phyloP scores from a whole-genome alignment of 1,284 basidiomycete genomes.

The Cutaneotrichosporon arboriforme region DNA sequence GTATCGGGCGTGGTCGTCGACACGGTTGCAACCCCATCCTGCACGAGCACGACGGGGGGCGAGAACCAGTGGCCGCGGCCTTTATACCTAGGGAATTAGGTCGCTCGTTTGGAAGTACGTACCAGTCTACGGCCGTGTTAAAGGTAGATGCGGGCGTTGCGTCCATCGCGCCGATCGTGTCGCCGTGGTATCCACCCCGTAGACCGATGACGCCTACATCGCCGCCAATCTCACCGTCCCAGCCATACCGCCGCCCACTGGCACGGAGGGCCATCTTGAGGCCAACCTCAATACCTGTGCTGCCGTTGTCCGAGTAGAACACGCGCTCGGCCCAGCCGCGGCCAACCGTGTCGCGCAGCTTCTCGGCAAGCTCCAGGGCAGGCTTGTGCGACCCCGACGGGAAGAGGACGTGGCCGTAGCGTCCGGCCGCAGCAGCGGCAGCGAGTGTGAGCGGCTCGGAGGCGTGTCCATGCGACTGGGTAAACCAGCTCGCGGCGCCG shows the following conservation, averaged over 20 bases:
- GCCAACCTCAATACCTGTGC: conserved; percentile 92
- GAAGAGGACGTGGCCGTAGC: conserved; percentile 96
- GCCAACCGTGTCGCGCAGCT: conserved; percentile 50
- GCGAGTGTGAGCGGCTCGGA: conserved; percentile 72
- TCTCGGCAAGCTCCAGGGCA: conserved; percentile 56
- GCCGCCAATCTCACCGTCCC: conserved; percentile 38
- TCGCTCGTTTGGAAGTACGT: not conserved
- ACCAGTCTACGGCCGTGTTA: conserved; percentile 80
- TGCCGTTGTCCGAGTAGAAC: conserved; percentile 92
- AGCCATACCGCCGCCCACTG: conserved; percentile 54
- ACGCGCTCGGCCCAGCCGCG: conserved; percentile 83
- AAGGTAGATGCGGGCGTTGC: conserved; percentile 82
- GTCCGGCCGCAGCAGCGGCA: conserved; percentile 80
- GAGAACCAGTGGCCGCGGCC: conserved; percentile 92
- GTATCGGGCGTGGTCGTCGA: conserved; percentile 51
- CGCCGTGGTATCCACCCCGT: conserved; percentile 93
- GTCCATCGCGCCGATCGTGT: conserved; percentile 97
- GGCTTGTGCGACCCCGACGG: conserved; percentile 82
- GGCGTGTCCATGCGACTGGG: conserved; percentile 84
- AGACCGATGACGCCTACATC: conserved; percentile 77
- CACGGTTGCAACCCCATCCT: conserved; percentile 59
- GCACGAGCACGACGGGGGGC: conserved; percentile 69
- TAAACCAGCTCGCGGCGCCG: conserved; percentile 97
- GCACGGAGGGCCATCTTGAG: conserved; percentile 93
- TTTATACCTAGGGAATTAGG: conserved; percentile 54